These are phyloP conservation scores for Rubia yunnanensis DNA, from an alignment of 257 asterid genomes.

Conservation along the genomic window DNA sequence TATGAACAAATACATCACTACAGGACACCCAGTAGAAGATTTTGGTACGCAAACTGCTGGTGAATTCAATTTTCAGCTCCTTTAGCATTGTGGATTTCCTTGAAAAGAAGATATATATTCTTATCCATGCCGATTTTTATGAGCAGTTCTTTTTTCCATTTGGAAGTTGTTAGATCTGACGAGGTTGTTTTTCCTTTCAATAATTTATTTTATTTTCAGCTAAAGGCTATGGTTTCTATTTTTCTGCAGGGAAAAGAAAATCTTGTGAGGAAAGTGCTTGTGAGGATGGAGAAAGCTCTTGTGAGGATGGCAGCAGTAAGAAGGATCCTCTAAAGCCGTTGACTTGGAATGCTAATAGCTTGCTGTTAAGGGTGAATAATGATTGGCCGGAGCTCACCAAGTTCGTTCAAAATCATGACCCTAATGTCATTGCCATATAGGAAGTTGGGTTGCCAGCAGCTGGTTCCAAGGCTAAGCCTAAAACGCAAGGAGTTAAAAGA, in stretches of 20 bases:
- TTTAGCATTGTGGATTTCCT: not conserved
- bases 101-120: not conserved
- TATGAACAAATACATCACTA: constrained; percentile 51
- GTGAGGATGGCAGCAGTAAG: constrained; percentile 18
- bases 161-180: not conserved
- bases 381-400: constrained; percentile 63
- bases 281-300: constrained; percentile 18
- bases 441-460: constrained; percentile 98
- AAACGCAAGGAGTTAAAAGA: constrained; percentile 77
- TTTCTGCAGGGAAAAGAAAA: constrained; percentile 32
- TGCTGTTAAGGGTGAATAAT: constrained; percentile 71
- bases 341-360: constrained; percentile 93
- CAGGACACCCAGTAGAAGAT: constrained; percentile 30
- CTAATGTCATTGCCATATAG: constrained; percentile 87
- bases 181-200: not conserved
- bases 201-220: not conserved
- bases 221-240: not conserved
- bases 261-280: too few relatives aligned
- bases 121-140: not conserved
- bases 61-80: not conserved
- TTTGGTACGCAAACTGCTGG: constrained; percentile 20
- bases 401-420: constrained; percentile 58
- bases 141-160: not conserved
- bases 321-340: constrained; percentile 67
- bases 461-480: constrained; percentile 69